These are phyloP conservation scores for Volvox reticuliferus DNA, from an alignment of 139 green algal species.

Conservation along the genomic window DNA sequence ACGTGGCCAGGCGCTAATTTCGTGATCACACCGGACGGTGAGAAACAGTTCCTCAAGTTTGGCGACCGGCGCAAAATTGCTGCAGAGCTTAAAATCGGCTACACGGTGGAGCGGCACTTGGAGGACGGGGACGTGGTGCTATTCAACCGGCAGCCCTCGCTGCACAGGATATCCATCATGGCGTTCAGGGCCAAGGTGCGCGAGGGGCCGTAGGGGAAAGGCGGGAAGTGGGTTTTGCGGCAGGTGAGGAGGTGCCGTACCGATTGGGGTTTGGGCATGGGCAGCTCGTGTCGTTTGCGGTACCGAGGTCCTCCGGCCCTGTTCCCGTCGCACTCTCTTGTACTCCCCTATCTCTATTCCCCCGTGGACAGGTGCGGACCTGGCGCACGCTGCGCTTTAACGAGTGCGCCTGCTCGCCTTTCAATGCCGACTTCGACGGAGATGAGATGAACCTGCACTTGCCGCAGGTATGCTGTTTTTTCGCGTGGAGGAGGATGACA, in stretches of 20 bases:
- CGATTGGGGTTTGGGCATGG: too few relatives aligned
- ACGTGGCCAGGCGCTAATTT: conserved; percentile 95
- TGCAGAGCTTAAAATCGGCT: conserved; percentile 87
- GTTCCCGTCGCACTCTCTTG: too few relatives aligned
- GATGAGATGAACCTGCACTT: conserved; percentile 99
- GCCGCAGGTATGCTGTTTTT: conserved; percentile 73
- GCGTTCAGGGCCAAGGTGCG: conserved; percentile 87
- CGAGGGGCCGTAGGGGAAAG: background rate
- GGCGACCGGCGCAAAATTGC: conserved; percentile 92
- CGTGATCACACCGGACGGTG: conserved; percentile 78
- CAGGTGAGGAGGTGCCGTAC: too few relatives aligned
- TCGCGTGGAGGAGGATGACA: too few relatives aligned
- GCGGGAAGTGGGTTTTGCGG: too few relatives aligned
- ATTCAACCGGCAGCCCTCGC: conserved; percentile 98
- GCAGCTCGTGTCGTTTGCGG: too few relatives aligned
- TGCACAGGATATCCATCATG: conserved; percentile 99
- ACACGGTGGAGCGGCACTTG: conserved; percentile 96
- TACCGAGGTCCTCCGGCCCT: too few relatives aligned
- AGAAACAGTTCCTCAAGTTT: conserved; percentile 86
- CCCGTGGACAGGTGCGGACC: conserved; percentile 49
- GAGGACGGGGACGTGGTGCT: conserved; percentile 95
- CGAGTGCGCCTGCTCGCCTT: conserved; percentile 97
- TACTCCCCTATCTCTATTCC: background rate
- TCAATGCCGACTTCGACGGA: conserved; percentile 99
- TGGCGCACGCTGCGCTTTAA: conserved; percentile 98